Base-by-base conservation (phyloP, 352 stramenopile genomes). In the Pythium aristosporum region DNA sequence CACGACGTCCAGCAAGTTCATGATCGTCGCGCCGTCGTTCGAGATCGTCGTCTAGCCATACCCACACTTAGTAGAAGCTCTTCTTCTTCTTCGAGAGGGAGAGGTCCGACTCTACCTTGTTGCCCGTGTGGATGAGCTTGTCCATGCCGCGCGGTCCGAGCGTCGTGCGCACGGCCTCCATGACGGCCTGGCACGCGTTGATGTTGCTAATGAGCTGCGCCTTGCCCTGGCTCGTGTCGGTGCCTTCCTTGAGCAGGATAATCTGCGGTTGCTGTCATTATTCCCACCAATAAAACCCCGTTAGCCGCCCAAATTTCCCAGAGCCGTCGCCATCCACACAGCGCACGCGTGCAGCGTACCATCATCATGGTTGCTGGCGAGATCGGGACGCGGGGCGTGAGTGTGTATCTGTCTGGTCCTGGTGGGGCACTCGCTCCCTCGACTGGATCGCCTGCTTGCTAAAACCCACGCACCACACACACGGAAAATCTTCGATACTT, bases 21-120 rank as follows among this genome's bases (percentile, higher is more conserved):
- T 99, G 71, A 99, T 99, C 16, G 96, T 99, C 20, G 97, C 97
- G 42, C 97, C 97, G 67, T 99, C 97, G 75, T 99, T 99, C 67
- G 91, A 98, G 72, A 99, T 99, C 42, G 97, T 99, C 7, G 97
- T 94, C 76, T 89, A 25, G 11, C 52, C 36, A 55, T 47, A 23
- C 15, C 41, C 41, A n/a, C 1, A 5, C 23, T 23, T n/a, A 21
- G 15, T 47, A 47, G 41, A 25, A 23, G 41, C 41, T 21, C 9
- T 21, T 21, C 15, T 47, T n/a, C n/a, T 43, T 43, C 16, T 43
- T 43, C 37, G 12, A 43, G 11, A 43, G 37, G 16, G 16, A 43
- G 12, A 43, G 5, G 25, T 43, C 12, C 11, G 37, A 43, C 37
- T 43, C 12, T 21, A 53, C 47, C 47, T 53, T 53, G 47, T 53